These are phyloP conservation scores for Periconia sp. DNA, from an alignment of 2,329 filamentous ascomycete genomes.

Conservation along the genomic window DNA sequence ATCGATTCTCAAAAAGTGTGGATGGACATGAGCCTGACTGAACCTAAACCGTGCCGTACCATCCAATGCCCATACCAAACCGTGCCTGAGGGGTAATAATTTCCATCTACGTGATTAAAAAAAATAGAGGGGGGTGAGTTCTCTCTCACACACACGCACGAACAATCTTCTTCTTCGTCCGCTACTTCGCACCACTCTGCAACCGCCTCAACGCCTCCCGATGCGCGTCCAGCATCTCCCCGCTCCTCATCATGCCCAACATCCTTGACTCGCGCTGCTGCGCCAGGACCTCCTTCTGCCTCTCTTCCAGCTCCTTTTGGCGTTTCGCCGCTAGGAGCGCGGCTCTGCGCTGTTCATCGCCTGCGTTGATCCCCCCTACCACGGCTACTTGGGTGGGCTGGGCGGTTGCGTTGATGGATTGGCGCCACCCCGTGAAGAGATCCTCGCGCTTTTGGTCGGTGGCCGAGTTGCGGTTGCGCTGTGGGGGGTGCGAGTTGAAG, in stretches of 20 bases:
- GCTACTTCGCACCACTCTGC: conserved; percentile 62
- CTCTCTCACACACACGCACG: neutral
- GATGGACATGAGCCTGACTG: too few relatives aligned
- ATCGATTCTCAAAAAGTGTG: too few relatives aligned
- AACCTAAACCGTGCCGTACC: too few relatives aligned
- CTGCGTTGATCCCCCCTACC: conserved; percentile 22
- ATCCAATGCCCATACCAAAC: too few relatives aligned
- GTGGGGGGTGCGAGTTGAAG: conserved; percentile 44
- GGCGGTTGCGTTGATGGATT: conserved; percentile 31
- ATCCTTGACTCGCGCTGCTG: conserved; percentile 64
- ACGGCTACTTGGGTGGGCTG: conserved; percentile 21
- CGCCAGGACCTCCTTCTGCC: conserved; percentile 60
- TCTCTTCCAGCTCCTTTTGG: conserved; percentile 61
- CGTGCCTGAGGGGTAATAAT: too few relatives aligned
- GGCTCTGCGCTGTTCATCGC: conserved; percentile 41
- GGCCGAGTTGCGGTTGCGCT: conserved; percentile 26
- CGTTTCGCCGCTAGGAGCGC: conserved; percentile 63
- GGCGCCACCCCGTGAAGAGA: conserved; percentile 39
- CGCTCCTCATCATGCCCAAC: conserved; percentile 74
- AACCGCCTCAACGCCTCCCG: conserved; percentile 77
- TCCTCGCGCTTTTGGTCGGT: conserved; percentile 35
- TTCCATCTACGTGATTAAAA: too few relatives aligned
- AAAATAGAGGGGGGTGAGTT: too few relatives aligned
- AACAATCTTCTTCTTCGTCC: neutral
- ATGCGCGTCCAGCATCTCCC: conserved; percentile 74